Evolutionary conservation across 345 rosid genomes (phyloP), one percentile per base, ranked within the genome.

Genomic region (Lepidium didymum): DNA sequence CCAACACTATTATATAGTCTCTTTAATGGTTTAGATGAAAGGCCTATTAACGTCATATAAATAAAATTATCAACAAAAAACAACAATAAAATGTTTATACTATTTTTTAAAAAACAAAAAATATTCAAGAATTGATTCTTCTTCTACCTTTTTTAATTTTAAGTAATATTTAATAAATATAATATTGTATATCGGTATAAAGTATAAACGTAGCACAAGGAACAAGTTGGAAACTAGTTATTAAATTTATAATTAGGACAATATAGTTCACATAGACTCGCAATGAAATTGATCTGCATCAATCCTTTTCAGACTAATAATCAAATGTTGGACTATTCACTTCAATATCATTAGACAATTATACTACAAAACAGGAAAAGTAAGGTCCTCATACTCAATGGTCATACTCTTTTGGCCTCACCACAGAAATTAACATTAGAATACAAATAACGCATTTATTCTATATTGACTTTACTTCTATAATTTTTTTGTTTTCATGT

Each of bases 361-460:
- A 53, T 43, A 53, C n/a, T 62, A 62, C 23, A 52, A 29, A 64
- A 23, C 59, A 71, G 40, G 55, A 62, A 37, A 21, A 54, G 36
- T 36, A 9, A 19, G 56, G 77, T 51, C 56, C 77, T 71, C 66
- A 21, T 73, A 11, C 33, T 49, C 40, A 57, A 14, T 40, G 37
- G 71, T 57, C 53, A 5, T 27, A 27, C 31, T 29, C 33, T 29
- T n/a, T n/a, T 38, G 6, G 54, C 56, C 12, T 31, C 49, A 33
- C 41, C 40, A 62, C 40, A 19, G 37, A 62, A 64, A 56, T 31
- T 21, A 4, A 72, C 67, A 49, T 8, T 19, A 64, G 38, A 64
- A 47, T 56, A 72, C 71, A 72, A 64, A 72, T 40, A 16, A 72
- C 38, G 33, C 46, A 73, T 73, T 73, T 64, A 73, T 56, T 56